These are phyloP conservation scores for Tulasnella sp. DNA, from an alignment of 768 basidiomycete genomes.

Conservation along the genomic window DNA sequence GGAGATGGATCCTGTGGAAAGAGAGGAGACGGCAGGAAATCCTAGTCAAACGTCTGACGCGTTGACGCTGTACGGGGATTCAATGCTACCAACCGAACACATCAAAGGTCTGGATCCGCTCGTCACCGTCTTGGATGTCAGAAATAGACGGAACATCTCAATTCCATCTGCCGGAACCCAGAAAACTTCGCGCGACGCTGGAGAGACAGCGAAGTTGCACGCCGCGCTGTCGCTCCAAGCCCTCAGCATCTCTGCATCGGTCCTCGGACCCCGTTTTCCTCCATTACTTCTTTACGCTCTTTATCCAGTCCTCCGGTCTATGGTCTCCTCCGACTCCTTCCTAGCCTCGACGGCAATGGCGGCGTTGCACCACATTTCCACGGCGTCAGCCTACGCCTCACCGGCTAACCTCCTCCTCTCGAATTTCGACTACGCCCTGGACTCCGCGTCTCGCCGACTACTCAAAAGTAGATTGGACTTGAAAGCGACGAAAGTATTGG, in stretches of 20 bases:
- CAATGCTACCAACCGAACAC: constrained; percentile 32
- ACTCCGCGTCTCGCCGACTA: constrained; percentile 76
- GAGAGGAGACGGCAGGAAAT: constrained; percentile 15
- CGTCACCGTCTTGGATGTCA: constrained; percentile 34
- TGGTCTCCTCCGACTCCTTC: constrained; percentile 59
- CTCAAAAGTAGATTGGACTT: constrained; percentile 72
- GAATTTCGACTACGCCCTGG: constrained; percentile 94
- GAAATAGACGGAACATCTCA: constrained; percentile 5
- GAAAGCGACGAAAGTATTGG: constrained; percentile 80
- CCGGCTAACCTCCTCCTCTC: constrained; percentile 78
- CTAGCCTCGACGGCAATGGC: constrained; percentile 67
- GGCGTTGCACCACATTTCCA: constrained; percentile 57
- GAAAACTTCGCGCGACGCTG: not conserved
- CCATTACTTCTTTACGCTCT: constrained; percentile 64
- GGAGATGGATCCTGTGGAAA: constrained; percentile 36
- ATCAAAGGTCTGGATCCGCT: constrained; percentile 54
- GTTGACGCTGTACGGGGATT: constrained; percentile 14
- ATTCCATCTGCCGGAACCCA: constrained; percentile 21
- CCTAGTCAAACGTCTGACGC: constrained; percentile 16
- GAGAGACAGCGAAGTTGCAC: constrained; percentile 42
- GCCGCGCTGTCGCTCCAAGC: constrained; percentile 59
- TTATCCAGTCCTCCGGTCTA: constrained; percentile 78
- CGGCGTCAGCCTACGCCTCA: constrained; percentile 78
- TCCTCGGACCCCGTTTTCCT: constrained; percentile 60
- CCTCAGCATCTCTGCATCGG: constrained; percentile 56